Evolutionary conservation across 2,329 filamentous ascomycete genomes (phyloP).

Genomic region (Dryadomyces quercus-mongolicae): DNA sequence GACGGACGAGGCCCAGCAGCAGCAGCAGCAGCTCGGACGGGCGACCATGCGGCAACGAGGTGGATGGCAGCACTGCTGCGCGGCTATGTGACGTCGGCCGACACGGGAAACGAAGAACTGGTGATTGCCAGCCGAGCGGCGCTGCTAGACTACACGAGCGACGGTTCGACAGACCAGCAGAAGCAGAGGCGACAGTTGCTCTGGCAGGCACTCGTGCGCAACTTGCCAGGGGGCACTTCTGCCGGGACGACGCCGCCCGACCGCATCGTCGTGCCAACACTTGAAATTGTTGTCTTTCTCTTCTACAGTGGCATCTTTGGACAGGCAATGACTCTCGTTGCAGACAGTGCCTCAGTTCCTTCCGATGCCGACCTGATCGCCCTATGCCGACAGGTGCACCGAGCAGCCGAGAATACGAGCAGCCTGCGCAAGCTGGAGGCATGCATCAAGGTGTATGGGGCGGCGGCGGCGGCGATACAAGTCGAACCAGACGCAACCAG

Average conservation of each 20-base stretch:
- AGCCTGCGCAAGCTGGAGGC: constrained; percentile 74
- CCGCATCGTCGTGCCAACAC: constrained; percentile 57
- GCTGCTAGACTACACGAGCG: constrained; percentile 40
- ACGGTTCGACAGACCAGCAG: constrained; percentile 11
- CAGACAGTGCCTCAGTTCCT: constrained; percentile 12
- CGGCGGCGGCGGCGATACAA: constrained; percentile 37
- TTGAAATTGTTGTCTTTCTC: constrained; percentile 69
- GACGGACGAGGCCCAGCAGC: constrained; percentile 22
- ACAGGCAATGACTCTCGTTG: background rate
- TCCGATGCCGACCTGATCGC: constrained; percentile 31
- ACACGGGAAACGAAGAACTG: constrained; percentile 65
- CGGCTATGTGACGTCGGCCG: constrained; percentile 61
- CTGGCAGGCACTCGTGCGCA: constrained; percentile 33
- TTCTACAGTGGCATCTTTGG: constrained; percentile 47
- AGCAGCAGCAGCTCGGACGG: constrained; percentile 11
- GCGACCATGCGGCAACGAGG: constrained; percentile 12
- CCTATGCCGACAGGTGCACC: constrained; percentile 61
- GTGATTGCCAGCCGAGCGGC: constrained; percentile 57
- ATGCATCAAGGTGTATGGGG: constrained; percentile 67
- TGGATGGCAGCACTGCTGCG: constrained; percentile 46
- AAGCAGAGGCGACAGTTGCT: constrained; percentile 24
- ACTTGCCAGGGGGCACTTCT: constrained; percentile 29
- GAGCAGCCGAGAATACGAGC: constrained; percentile 69
- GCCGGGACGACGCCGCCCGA: constrained; percentile 37
- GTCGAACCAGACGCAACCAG: constrained; percentile 28